Evolutionary conservation across 2,329 filamentous ascomycete genomes (phyloP).

Genomic region (Purpureocillium takamizusanense): DNA sequence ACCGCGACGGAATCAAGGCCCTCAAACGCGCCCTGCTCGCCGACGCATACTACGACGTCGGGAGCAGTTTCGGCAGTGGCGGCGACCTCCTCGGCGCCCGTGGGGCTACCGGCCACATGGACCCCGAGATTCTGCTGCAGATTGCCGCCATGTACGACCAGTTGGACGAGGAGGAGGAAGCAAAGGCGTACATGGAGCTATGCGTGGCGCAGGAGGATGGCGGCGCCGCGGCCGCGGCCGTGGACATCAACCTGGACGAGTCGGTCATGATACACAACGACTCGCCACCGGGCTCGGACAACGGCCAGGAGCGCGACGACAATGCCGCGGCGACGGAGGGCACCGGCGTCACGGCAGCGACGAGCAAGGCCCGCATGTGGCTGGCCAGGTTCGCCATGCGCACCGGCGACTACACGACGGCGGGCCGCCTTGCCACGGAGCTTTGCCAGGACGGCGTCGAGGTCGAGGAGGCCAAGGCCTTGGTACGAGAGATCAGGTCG

Average conservation of each 20-base stretch:
- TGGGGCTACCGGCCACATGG: conserved; percentile 53
- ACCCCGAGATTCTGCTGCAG: conserved; percentile 83
- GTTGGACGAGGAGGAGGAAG: conserved; percentile 67
- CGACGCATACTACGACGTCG: conserved; percentile 72
- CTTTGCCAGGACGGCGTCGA: conserved; percentile 93
- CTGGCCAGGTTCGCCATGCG: conserved; percentile 75
- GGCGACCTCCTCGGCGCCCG: conserved; percentile 37
- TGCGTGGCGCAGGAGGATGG: conserved; percentile 89
- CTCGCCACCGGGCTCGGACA: conserved; percentile 31
- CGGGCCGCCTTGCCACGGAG: conserved; percentile 77
- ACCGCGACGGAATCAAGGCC: conserved; percentile 87
- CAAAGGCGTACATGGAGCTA: conserved; percentile 91
- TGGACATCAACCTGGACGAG: conserved; percentile 32
- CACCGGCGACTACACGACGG: conserved; percentile 63
- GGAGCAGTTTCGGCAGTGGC: conserved; percentile 43
- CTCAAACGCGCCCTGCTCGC: conserved; percentile 86
- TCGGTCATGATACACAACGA: conserved; percentile 48
- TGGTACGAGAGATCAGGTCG: conserved; percentile 78
- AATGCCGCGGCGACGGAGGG: conserved; percentile 35
- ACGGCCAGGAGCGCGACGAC: conserved; percentile 24
- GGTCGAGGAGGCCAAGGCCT: conserved; percentile 91
- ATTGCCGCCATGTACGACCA: conserved; percentile 86
- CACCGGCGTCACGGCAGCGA: conserved; percentile 82
- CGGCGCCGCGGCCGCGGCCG: conserved; percentile 33
- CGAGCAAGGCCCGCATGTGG: conserved; percentile 90